phyloP scores from a whole-genome alignment of 2,329 filamentous ascomycete genomes.

The Fusarium sp. region DNA sequence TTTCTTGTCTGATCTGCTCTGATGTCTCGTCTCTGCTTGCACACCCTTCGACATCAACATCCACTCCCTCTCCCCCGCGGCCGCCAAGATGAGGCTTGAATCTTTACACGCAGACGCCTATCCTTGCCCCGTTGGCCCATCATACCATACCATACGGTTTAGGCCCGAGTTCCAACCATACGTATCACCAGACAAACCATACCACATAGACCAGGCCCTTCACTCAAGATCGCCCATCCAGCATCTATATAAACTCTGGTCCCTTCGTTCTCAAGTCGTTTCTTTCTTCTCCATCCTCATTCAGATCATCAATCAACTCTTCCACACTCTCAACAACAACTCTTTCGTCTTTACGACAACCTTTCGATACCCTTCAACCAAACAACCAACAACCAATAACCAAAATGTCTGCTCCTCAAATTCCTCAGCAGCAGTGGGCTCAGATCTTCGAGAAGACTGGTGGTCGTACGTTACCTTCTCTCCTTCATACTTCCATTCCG shows the following conservation, averaged over 20 bases:
- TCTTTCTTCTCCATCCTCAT: constrained; percentile 48
- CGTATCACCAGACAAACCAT: constrained; percentile 30
- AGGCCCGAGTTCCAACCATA: constrained; percentile 41
- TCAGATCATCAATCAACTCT: constrained; percentile 47
- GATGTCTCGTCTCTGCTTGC: constrained; percentile 27
- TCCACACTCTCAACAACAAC: constrained; percentile 37
- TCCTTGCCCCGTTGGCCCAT: constrained; percentile 46
- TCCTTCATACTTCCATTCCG: constrained; percentile 6
- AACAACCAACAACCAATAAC: constrained; percentile 33
- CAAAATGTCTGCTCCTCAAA: constrained; percentile 56
- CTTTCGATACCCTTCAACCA: constrained; percentile 40
- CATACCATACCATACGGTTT: constrained; percentile 48
- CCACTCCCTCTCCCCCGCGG: constrained; percentile 47
- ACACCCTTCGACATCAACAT: constrained; percentile 30
- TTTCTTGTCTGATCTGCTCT: constrained; percentile 34
- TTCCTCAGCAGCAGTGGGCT: constrained; percentile 91
- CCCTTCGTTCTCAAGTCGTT: constrained; percentile 39
- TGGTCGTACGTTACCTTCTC: constrained; percentile 65
- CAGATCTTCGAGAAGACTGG: constrained; percentile 88
- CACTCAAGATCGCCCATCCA: constrained; percentile 37
- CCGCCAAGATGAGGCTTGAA: constrained; percentile 46
- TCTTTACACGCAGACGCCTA: constrained; percentile 39
- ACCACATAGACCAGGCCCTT: constrained; percentile 16
- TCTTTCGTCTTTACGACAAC: constrained; percentile 42
- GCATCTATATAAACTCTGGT: constrained; percentile 50